phyloP scores from a whole-genome alignment of 306 rosid genomes.

The Heteromeles arbutifolia region DNA sequence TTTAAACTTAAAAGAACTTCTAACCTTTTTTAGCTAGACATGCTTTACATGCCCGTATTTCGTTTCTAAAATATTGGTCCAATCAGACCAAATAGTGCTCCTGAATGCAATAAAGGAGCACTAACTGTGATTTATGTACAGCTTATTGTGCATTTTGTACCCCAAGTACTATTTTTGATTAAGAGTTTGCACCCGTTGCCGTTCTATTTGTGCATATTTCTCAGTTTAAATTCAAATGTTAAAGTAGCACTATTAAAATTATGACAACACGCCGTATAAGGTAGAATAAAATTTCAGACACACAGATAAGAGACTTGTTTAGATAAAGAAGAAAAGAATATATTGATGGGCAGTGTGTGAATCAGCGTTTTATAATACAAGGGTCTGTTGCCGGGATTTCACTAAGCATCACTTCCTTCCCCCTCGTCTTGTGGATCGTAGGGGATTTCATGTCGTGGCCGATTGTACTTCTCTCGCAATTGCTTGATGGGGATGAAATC shows the following conservation, averaged over 20 bases:
- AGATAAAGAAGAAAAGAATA: background rate
- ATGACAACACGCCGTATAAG: background rate
- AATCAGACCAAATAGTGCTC: too few relatives aligned
- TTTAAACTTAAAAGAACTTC: too few relatives aligned
- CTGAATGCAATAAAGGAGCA: too few relatives aligned
- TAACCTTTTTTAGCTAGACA: too few relatives aligned
- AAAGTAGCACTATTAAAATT: too few relatives aligned
- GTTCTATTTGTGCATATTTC: background rate
- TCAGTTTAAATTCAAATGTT: too few relatives aligned
- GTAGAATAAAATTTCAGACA: background rate
- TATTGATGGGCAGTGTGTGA: background rate
- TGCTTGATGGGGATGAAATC: constrained; percentile 90
- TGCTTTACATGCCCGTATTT: too few relatives aligned
- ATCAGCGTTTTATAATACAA: background rate
- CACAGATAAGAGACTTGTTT: background rate
- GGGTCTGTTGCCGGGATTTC: background rate
- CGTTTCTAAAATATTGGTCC: too few relatives aligned
- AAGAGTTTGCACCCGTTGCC: background rate
- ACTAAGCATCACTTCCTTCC: constrained; percentile 35
- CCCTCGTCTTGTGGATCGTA: constrained; percentile 49
- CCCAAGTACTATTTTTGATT: background rate
- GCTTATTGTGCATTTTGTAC: too few relatives aligned
- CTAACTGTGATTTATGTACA: too few relatives aligned
- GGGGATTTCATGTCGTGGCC: constrained; percentile 76
- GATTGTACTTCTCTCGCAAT: constrained; percentile 75